Percentiles rank a stretch among this genome's conserved stretches.
phyloP scores from a whole-genome alignment of 2,329 filamentous ascomycete species.

The Trichoderma sp. region DNA sequence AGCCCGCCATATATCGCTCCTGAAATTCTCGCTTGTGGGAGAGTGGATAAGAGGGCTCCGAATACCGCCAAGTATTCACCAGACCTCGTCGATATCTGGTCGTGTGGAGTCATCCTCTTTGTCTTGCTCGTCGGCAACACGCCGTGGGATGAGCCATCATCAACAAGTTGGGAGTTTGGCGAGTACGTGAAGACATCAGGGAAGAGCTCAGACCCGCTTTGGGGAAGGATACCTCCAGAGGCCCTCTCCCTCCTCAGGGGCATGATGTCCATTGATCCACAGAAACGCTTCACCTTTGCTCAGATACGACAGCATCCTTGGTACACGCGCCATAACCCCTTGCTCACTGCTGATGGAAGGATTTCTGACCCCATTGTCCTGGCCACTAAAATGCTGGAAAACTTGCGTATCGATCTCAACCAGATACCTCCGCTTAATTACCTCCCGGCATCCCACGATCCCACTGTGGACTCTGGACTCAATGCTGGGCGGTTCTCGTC shows the following conservation, averaged over 20 bases:
- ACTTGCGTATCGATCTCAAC: constrained; percentile 82
- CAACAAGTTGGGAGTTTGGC: constrained; percentile 82
- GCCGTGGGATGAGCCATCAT: constrained; percentile 91
- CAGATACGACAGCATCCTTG: constrained; percentile 89
- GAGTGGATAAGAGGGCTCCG: constrained; percentile 45
- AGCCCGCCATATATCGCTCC: constrained; percentile 97
- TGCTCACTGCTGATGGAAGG: constrained; percentile 70
- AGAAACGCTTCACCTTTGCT: constrained; percentile 76
- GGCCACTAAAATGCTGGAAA: constrained; percentile 93
- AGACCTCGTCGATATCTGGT: constrained; percentile 91
- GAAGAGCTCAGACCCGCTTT: constrained; percentile 80
- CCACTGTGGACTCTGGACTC: constrained; percentile 64
- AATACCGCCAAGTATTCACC: constrained; percentile 64
- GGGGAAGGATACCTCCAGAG: constrained; percentile 71
- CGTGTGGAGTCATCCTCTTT: constrained; percentile 95
- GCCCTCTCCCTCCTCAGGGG: constrained; percentile 81
- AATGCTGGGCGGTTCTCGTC: constrained; percentile 59
- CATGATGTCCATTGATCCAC: constrained; percentile 82
- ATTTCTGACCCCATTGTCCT: constrained; percentile 76
- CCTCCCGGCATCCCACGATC: constrained; percentile 47
- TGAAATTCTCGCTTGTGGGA: constrained; percentile 67
- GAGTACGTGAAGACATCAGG: constrained; percentile 80
- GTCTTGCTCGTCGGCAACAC: constrained; percentile 94
- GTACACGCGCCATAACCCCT: constrained; percentile 81
- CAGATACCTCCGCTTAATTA: constrained; percentile 52